Evolutionary conservation across 1,139 yeast species (phyloP), one percentile per base, ranked within the genome.

Genomic region (Yarrowia galli): DNA sequence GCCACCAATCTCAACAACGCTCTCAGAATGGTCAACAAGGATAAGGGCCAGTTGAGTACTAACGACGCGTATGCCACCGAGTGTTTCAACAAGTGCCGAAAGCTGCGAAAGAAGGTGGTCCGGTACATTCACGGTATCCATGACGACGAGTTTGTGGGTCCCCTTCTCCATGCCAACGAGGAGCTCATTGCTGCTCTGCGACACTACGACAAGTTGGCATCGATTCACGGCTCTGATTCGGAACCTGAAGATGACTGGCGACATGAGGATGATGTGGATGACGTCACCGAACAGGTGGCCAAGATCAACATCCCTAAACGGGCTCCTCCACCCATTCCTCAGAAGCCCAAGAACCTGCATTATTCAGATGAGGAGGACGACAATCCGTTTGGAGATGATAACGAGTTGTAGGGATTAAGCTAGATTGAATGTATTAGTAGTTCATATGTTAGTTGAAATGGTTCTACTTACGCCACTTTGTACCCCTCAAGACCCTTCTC

Each of bases 161-260:
- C 93, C 66, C 82, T 95, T 72, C 86, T 95, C 70, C 89, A 86
- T 71, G 96, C 97, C 65, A 95, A 95, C 76, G 99, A 95, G 74
- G 93, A 89, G 74, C 83, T 95, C 71, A 96, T 95, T 13, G 81
- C 81, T 6, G 88, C 92, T 0, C 83, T 95, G 74, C 86, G 88
- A 73, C 79, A 82, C 70, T 92, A 87, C 76, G 97, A 93, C 71
- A 83, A 84, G 67, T 76, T 76, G 73, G 82, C 32, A 82, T 81
- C 22, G 79, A 77, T 77, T 53, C 72, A 56, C 15, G 69, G 54
- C 10, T 54, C 78, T 2, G 78, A 74, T 60, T 72, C 78, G 16
- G 69, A 68, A 22, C 69, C 69, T 22, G 70, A 69, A 13, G 73
- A 70, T 20, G 70, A 69, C 16, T 71, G 69, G 49, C 69, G 69